Evolutionary conservation across 768 basidiomycete species (phyloP).

Genomic region (Dentipellis fragilis): DNA sequence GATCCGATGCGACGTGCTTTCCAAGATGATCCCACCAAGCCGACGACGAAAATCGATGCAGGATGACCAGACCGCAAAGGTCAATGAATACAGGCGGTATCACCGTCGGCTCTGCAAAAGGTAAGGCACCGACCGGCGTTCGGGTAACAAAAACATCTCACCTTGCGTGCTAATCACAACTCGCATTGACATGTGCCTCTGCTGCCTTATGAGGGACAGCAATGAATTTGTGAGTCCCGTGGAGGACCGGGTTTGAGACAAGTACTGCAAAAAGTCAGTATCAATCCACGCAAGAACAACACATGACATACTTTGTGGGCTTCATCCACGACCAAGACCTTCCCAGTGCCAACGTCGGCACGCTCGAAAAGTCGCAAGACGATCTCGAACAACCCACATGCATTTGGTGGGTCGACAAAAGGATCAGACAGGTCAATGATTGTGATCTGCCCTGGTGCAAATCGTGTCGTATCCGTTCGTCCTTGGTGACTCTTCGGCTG

Average conservation of each 20-base stretch:
- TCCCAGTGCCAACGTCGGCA: conserved; percentile 48
- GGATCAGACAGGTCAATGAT: conserved; percentile 68
- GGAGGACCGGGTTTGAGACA: conserved; percentile 34
- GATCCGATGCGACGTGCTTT: conserved; percentile 57
- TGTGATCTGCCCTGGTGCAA: conserved; percentile 47
- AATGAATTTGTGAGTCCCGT: conserved; percentile 50
- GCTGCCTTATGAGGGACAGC: conserved; percentile 52
- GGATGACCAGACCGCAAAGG: conserved; percentile 51
- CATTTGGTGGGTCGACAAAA: conserved; percentile 56
- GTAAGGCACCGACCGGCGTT: not conserved
- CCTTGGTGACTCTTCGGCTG: conserved; percentile 18
- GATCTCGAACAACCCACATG: conserved; percentile 65
- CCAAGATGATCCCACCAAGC: conserved; percentile 66
- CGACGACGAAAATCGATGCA: conserved; percentile 69
- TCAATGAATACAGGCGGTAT: conserved; percentile 60
- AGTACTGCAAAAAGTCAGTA: conserved; percentile 29
- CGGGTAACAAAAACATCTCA: conserved; percentile 13
- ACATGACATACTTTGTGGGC: conserved; percentile 52
- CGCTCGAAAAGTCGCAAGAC: conserved; percentile 55
- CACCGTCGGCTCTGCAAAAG: conserved; percentile 53
- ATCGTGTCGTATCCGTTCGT: conserved; percentile 24
- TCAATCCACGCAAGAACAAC: not conserved
- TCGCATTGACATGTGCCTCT: conserved; percentile 63
- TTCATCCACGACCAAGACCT: conserved; percentile 64
- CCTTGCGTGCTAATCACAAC: conserved; percentile 72